Conservation (phyloP, 2,329 filamentous ascomycete genomes). For the Colletotrichum lupini region DNA sequence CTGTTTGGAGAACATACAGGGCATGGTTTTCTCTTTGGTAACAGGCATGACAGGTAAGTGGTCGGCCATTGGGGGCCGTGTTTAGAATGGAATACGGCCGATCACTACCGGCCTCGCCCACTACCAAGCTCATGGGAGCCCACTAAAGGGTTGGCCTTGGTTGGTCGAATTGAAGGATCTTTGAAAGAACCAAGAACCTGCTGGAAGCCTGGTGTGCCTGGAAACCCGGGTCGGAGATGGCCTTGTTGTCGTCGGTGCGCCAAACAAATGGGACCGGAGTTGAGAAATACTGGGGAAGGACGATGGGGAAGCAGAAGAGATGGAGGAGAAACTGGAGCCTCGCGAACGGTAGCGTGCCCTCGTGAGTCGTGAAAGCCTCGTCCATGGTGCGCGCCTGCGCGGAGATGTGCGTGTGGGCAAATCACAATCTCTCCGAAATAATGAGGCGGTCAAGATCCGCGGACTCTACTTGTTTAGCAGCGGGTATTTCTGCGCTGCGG, state of each 20-base stretch:
- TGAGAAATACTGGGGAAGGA: not conserved
- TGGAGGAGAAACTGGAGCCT: not conserved
- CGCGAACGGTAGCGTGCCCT: not conserved
- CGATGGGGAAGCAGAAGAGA: not conserved
- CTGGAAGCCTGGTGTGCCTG: not conserved
- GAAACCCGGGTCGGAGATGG: not conserved
- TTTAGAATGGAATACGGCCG: not conserved
- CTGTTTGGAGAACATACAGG: not conserved
- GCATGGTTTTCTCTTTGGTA: not conserved
- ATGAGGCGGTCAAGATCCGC: conserved; percentile 1
- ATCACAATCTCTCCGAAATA: not conserved
- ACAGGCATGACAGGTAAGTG: not conserved
- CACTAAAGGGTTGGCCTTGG: not conserved
- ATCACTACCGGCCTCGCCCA: not conserved
- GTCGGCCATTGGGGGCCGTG: not conserved
- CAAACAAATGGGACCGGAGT: not conserved
- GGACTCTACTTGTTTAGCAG: not conserved
- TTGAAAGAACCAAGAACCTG: not conserved
- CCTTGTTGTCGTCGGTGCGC: not conserved
- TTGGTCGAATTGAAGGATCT: not conserved
- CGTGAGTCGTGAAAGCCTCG: not conserved
- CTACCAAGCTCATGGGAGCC: not conserved
- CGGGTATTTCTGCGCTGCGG: not conserved
- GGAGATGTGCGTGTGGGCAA: not conserved
- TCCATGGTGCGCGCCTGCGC: not conserved